phyloP scores from a whole-genome alignment of 805 yeast genomes.

The Candida takata region DNA sequence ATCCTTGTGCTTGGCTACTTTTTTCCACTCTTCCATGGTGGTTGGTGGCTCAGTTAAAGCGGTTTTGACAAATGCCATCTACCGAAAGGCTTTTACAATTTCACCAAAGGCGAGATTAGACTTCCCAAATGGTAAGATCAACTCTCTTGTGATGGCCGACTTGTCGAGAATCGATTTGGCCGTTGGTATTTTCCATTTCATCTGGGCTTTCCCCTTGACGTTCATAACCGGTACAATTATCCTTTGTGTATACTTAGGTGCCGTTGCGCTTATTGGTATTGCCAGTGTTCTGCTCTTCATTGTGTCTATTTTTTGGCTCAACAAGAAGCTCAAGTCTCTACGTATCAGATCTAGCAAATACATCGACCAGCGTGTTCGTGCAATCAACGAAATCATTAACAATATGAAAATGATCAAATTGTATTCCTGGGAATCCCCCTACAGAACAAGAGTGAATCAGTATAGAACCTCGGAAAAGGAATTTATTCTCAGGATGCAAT shows the following conservation, averaged over 20 bases:
- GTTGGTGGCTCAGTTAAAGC: conserved; percentile 70
- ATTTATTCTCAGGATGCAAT: conserved; percentile 55
- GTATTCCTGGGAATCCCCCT: conserved; percentile 90
- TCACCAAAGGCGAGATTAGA: conserved; percentile 49
- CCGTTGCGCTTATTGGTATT: conserved; percentile 63
- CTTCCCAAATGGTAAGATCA: conserved; percentile 63
- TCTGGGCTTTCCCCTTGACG: conserved; percentile 58
- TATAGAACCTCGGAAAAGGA: conserved; percentile 58
- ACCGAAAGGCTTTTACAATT: conserved; percentile 60
- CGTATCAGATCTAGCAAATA: conserved; percentile 52
- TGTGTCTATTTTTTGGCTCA: conserved; percentile 34
- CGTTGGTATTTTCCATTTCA: conserved; percentile 57
- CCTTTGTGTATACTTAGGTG: conserved; percentile 63
- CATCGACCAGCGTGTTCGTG: conserved; percentile 73
- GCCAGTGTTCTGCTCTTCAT: conserved; percentile 43
- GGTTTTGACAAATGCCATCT: conserved; percentile 59
- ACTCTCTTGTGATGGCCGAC: conserved; percentile 77
- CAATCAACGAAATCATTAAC: conserved; percentile 71
- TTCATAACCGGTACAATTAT: conserved; percentile 57
- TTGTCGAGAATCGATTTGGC: conserved; percentile 75
- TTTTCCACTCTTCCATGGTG: conserved; percentile 52
- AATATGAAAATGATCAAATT: conserved; percentile 78
- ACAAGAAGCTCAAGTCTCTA: conserved; percentile 44
- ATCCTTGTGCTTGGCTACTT: conserved; percentile 51
- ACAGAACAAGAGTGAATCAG: conserved; percentile 45